Percentiles rank a stretch among this genome's conserved stretches.
Evolutionary conservation across 2,329 filamentous ascomycete genomes (phyloP).

Genomic region (Aspergillus sp.): DNA sequence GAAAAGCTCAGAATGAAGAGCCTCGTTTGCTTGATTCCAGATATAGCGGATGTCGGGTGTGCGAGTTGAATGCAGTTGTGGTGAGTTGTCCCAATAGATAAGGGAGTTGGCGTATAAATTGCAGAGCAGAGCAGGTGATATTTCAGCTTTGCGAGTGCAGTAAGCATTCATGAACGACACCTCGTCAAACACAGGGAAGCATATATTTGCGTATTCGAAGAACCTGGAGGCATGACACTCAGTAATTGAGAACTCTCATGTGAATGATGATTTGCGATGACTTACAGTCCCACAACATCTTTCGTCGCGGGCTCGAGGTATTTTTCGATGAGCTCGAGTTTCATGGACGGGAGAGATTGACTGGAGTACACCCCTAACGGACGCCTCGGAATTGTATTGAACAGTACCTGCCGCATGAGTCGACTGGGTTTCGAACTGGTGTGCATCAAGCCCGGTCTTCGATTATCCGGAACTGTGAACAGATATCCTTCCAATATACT

Average conservation of each 20-base stretch:
- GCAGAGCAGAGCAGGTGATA: slow-evolving; percentile 56
- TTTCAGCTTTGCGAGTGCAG: slow-evolving; percentile 43
- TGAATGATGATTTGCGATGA: background rate
- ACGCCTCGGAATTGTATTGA: slow-evolving; percentile 51
- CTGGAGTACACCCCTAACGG: slow-evolving; percentile 39
- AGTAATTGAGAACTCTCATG: background rate
- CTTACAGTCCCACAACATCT: slow-evolving; percentile 50
- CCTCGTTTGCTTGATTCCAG: slow-evolving; percentile 60
- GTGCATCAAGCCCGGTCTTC: slow-evolving; percentile 24
- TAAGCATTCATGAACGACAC: slow-evolving; percentile 49
- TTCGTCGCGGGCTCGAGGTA: slow-evolving; percentile 42
- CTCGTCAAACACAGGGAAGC: slow-evolving; percentile 58
- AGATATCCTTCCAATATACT: slow-evolving; percentile 58
- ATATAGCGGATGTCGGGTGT: slow-evolving; percentile 57
- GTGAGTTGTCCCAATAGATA: slow-evolving; percentile 53
- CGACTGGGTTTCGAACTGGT: slow-evolving; percentile 26
- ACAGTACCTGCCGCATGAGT: slow-evolving; percentile 42
- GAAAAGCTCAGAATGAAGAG: slow-evolving; percentile 57
- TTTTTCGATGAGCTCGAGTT: slow-evolving; percentile 54
- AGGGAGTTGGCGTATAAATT: slow-evolving; percentile 56
- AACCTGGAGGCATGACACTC: slow-evolving; percentile 39
- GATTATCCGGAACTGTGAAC: slow-evolving; percentile 30
- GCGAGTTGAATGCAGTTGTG: slow-evolving; percentile 36
- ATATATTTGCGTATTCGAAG: slow-evolving; percentile 53
- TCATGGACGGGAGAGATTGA: slow-evolving; percentile 35